Evolutionary conservation across 352 stramenopile genomes (phyloP), one percentile per base, ranked within the genome.

Genomic region (Phytophthora crassamura): DNA sequence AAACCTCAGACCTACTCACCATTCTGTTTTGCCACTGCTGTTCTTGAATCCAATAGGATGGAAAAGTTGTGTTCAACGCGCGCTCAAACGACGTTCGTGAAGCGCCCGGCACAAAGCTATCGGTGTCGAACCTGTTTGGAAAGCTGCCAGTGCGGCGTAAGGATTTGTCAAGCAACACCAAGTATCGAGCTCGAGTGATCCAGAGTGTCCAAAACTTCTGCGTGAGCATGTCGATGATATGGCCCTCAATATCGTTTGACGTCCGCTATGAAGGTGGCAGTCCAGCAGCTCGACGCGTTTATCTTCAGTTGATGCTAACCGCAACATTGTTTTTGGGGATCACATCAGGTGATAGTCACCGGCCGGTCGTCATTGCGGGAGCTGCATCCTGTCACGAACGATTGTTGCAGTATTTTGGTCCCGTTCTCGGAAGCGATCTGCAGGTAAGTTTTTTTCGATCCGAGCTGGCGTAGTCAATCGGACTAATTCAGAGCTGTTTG

Each of bases 181-280:
- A 74, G 16, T 39, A 81, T n/a, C 75, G 61, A 47, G 20, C 42
- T 9, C 74, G 69, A 57, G 53, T 89, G 12, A 64, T 72, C 8
- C 73, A 72, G 22, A 63, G 57, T 33, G 77, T 94, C 14, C 72
- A 76, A 22, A 65, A 45, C 15, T 84, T 92, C 42, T 86, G 78
- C 34, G 48, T 69, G 9, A 84, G 70, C 15, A 74, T 91, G 32
- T 88, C 84, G 1, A 75, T 96, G 69, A 88, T 94, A 12, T 92
- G 84, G 81, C 82, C 81, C n/a, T 78, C 66, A 3, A 40, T 93
- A 7, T 71, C 86, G 10, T 77, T 93, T 53, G 68, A 86, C 16
- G 51, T 91, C 16, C 72, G 66, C 30, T 88, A 83, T 67, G 34
- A 83, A 64, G 60, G 80, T 78, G 61, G 62, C 25, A 9, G 25